These are phyloP conservation scores for Sarocladium brachiariae DNA, from an alignment of 2,329 filamentous ascomycete genomes.

Conservation along the genomic window DNA sequence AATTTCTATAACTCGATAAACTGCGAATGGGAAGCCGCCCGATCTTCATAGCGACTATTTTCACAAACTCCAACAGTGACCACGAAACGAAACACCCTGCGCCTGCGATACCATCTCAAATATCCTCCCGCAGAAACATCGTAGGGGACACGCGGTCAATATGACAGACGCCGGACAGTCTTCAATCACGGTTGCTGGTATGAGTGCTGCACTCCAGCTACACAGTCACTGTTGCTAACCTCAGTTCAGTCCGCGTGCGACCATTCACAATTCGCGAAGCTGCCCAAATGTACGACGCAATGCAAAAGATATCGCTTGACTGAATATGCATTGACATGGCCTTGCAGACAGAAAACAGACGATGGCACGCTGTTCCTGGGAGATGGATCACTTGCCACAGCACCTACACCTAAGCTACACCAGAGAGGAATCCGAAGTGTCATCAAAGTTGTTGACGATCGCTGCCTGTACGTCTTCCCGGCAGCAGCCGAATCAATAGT, in stretches of 20 bases:
- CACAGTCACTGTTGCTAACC: conserved; percentile 20
- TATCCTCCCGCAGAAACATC: background rate
- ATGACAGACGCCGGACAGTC: conserved; percentile 32
- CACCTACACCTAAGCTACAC: conserved; percentile 74
- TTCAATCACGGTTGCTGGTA: conserved; percentile 54
- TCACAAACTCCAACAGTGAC: background rate
- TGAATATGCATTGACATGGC: background rate
- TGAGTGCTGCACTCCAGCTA: conserved; percentile 14
- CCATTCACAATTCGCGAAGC: conserved; percentile 85
- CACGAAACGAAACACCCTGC: background rate
- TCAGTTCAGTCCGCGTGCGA: conserved; percentile 54
- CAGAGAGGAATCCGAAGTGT: conserved; percentile 84
- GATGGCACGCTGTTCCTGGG: conserved; percentile 91
- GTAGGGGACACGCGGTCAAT: conserved; percentile 1
- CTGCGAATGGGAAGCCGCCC: conserved; percentile 1
- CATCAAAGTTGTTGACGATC: conserved; percentile 93
- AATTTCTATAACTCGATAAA: conserved; percentile 1
- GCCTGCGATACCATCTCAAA: background rate
- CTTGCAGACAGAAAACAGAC: conserved; percentile 55
- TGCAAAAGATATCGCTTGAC: background rate
- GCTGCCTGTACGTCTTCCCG: conserved; percentile 90
- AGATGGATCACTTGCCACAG: conserved; percentile 87
- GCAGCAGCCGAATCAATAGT: too few species aligned
- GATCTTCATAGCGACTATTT: too few species aligned
- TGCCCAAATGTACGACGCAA: conserved; percentile 64